Evolutionary conservation across 208 protist genomes (phyloP), one percentile per base, ranked within the genome.

Genomic region (Trypanosoma conorhini): DNA sequence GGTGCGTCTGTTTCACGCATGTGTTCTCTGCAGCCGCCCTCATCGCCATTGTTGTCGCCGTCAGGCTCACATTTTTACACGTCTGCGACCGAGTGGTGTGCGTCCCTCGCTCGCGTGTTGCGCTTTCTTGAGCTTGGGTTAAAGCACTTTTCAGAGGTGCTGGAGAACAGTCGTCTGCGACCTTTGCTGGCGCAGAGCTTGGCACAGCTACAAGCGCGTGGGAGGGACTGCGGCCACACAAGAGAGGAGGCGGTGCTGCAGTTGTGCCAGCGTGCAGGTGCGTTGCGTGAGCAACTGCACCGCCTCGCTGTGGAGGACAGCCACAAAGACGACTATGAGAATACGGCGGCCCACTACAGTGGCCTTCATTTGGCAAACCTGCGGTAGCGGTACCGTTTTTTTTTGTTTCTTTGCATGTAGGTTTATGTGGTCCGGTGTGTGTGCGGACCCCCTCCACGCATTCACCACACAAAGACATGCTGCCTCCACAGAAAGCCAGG

Each of bases 91-190:
- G 68, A 68, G 0, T 58, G 62, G 55, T 69, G 62, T 52, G 46
- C 62, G 22, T 61, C 56, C 28, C 13, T 64, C 9, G 26, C 60
- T 21, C 56, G 72, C 13, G 64, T 70, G 42, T 17, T 76, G 26
- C 55, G 72, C 9, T 76, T 76, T 61, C 15, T 70, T 50, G 72
- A 76, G 19, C 58, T 76, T 40, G 64, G 72, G 19, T 12, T 70
- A 28, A 62, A 64, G 22, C 50, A 76, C 58, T 76, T 76, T 67
- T 50, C 72, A 17, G 64, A 76, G 38, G 72, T 76, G 26, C 31
- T 76, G 1, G 26, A 21, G 5, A 44, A 50, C 30, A 76, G 57
- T 67, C 17, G 46, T 22, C 57, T 61, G 5, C 56, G 38, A 4
- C 48, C 72, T 7, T 24, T 12, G 17, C 10, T 76, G 3, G n/a